Conservation (phyloP, 345 rosid species). For the Jatropha curcas region DNA sequence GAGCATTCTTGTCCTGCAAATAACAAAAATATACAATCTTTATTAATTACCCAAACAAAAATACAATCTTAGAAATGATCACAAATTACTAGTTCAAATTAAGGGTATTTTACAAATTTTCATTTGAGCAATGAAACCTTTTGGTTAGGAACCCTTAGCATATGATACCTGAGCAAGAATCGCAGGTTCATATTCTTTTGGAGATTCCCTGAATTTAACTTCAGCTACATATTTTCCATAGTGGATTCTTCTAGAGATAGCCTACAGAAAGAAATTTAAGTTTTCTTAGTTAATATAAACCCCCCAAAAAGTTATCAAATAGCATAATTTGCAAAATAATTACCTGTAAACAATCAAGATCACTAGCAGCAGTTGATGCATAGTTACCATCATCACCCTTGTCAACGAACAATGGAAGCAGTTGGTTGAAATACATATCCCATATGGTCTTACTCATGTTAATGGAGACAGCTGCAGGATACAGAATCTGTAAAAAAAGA, state of each 20-base stretch:
- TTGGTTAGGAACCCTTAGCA: neutral
- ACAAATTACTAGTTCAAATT: neutral
- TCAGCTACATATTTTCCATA: constrained; percentile 90
- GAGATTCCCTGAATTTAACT: constrained; percentile 69
- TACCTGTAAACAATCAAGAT: constrained; percentile 81
- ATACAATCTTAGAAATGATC: neutral
- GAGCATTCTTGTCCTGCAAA: constrained; percentile 59
- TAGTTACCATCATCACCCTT: constrained; percentile 84
- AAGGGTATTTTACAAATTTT: no score
- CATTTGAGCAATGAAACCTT: no score
- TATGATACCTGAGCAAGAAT: constrained; percentile 66
- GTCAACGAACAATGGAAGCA: constrained; percentile 69
- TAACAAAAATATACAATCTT: neutral
- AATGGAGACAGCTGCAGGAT: constrained; percentile 56
- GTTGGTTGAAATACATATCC: constrained; percentile 60
- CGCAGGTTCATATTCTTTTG: constrained; percentile 64
- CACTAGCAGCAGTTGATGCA: constrained; percentile 64
- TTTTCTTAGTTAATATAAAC: neutral
- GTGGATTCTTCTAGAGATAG: constrained; percentile 83
- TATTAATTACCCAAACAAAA: neutral
- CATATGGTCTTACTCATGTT: constrained; percentile 64
- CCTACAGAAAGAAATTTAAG: constrained; percentile 39
- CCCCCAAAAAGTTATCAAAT: no score
- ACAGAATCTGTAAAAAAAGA: constrained; percentile 45
- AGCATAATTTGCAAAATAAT: neutral